Percentiles rank a stretch among this genome's conserved stretches.
These are phyloP conservation scores for Scheffersomyces segobiensis DNA, from an alignment of 1,139 yeast species.

Conservation along the genomic window DNA sequence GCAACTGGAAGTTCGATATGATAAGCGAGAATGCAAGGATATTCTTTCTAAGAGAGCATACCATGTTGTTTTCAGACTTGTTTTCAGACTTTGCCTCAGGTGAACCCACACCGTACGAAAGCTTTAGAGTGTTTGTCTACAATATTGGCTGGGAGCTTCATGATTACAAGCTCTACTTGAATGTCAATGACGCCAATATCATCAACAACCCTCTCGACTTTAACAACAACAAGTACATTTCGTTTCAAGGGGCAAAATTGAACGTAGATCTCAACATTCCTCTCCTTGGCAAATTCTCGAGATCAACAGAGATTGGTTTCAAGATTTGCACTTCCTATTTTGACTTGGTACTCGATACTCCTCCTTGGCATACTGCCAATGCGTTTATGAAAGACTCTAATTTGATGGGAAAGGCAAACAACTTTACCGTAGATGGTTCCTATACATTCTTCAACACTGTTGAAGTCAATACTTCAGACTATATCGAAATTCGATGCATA, in stretches of 20 bases:
- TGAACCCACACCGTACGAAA: conserved; percentile 69
- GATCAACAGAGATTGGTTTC: conserved; percentile 57
- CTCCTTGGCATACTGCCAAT: conserved; percentile 87
- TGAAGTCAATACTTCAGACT: conserved; percentile 67
- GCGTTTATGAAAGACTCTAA: conserved; percentile 65
- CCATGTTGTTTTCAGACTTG: conserved; percentile 71
- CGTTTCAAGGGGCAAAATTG: conserved; percentile 69
- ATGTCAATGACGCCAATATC: conserved; percentile 84
- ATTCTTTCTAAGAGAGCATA: conserved; percentile 82
- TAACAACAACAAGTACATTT: conserved; percentile 72
- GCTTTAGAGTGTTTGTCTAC: conserved; percentile 71
- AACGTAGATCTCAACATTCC: conserved; percentile 56
- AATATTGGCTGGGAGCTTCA: conserved; percentile 57
- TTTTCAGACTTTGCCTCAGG: conserved; percentile 78
- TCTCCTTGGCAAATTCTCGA: conserved; percentile 56
- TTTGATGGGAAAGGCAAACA: conserved; percentile 62
- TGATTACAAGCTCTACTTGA: conserved; percentile 63
- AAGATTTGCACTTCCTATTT: conserved; percentile 58
- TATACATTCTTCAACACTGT: conserved; percentile 62
- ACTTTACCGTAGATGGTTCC: conserved; percentile 63
- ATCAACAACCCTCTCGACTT: conserved; percentile 86
- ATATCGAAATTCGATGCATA: conserved; percentile 61
- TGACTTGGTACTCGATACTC: conserved; percentile 67
- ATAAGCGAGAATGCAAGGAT: conserved; percentile 54
- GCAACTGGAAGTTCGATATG: conserved; percentile 65